These are phyloP conservation scores for Candida verbasci DNA, from an alignment of 805 yeast genomes.

Conservation along the genomic window DNA sequence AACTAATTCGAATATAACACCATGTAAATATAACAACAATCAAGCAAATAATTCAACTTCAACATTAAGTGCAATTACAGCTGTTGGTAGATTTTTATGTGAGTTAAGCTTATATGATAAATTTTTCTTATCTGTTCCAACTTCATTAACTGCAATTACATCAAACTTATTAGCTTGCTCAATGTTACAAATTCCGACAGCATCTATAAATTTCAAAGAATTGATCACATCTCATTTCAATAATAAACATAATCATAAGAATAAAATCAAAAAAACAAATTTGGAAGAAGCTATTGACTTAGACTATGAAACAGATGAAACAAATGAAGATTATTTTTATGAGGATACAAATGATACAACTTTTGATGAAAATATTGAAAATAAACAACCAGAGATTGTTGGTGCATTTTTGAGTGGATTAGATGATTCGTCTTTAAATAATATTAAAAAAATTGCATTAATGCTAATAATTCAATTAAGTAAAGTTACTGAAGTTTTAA, in stretches of 20 bases:
- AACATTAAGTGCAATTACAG: constrained; percentile 49
- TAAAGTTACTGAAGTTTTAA: constrained; percentile 47
- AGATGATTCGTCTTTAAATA: constrained; percentile 35
- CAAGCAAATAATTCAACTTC: constrained; percentile 13
- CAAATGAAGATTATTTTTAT: constrained; percentile 8
- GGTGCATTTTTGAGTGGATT: constrained; percentile 50
- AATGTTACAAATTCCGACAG: constrained; percentile 46
- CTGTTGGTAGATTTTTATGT: constrained; percentile 50
- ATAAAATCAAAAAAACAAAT: constrained; percentile 1
- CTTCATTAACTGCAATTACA: constrained; percentile 45
- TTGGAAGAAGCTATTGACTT: constrained; percentile 6
- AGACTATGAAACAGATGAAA: constrained; percentile 6
- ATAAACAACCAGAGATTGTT: constrained; percentile 32
- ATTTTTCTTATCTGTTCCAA: constrained; percentile 40
- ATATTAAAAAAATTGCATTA: constrained; percentile 38
- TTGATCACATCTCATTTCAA: constrained; percentile 11
- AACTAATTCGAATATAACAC: constrained; percentile 16
- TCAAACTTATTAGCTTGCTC: constrained; percentile 52
- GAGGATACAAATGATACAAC: constrained; percentile 9
- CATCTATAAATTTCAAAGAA: constrained; percentile 29
- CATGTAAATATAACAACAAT: constrained; percentile 18
- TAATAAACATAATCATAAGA: neutral
- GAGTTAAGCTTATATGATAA: constrained; percentile 51
- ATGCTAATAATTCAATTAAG: constrained; percentile 41
- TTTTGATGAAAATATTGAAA: constrained; percentile 34